These are phyloP conservation scores for Plasmodium gonderi DNA, from an alignment of 169 alveolate genomes.

Conservation along the genomic window DNA sequence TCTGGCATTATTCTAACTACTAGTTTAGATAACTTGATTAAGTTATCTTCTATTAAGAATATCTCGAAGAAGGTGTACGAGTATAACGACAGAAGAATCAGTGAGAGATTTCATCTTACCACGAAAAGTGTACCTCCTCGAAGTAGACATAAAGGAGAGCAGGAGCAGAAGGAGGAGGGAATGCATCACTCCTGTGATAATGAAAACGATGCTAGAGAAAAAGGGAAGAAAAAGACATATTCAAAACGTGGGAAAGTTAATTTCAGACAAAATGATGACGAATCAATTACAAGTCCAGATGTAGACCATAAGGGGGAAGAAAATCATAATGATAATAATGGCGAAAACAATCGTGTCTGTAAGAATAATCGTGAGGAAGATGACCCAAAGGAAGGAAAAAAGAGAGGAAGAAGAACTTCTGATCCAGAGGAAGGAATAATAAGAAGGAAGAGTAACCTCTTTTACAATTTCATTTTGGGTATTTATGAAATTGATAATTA, in stretches of 20 bases:
- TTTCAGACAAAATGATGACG: neutral
- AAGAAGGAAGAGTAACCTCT: neutral
- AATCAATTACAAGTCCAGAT: neutral
- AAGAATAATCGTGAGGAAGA: neutral
- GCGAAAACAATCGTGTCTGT: neutral
- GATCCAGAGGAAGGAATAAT: neutral
- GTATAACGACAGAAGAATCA: slow-evolving; percentile 43
- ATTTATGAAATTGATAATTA: slow-evolving; percentile 58
- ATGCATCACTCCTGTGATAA: too few relatives aligned
- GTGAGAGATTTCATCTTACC: neutral
- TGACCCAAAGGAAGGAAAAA: neutral
- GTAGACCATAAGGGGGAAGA: neutral
- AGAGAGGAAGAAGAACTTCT: neutral
- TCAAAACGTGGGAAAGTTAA: too few relatives aligned
- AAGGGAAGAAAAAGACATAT: too few relatives aligned
- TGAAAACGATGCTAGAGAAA: too few relatives aligned
- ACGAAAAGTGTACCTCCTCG: neutral
- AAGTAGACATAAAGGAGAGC: neutral
- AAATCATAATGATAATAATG: neutral
- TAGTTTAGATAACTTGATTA: slow-evolving; percentile 77
- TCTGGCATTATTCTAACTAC: slow-evolving; percentile 81
- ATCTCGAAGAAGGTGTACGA: slow-evolving; percentile 73
- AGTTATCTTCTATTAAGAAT: slow-evolving; percentile 74
- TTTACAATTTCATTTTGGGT: slow-evolving; percentile 37
- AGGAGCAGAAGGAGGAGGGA: neutral